A percentile compares a stretch with the other conserved stretches of the same genome.
Conservation (phyloP, 1,284 basidiomycete genomes). For the Moesziomyces antarcticus region DNA sequence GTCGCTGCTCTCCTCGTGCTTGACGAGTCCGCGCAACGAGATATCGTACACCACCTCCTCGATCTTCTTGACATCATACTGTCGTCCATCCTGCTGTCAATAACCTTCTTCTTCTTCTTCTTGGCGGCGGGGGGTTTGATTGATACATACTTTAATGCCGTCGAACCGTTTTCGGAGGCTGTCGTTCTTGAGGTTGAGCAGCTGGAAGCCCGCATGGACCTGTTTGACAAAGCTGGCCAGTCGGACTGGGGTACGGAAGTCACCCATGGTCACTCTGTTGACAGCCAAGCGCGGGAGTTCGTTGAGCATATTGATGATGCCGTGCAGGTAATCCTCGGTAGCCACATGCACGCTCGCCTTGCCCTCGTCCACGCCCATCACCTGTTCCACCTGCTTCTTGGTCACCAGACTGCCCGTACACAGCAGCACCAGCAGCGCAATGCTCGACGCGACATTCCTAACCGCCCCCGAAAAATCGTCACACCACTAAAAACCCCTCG, state of each 20-base stretch:
- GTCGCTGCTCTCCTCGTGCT: conserved; percentile 2
- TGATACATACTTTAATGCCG: conserved; percentile 55
- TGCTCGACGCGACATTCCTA: conserved; percentile 24
- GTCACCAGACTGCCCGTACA: conserved; percentile 44
- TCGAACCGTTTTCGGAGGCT: conserved; percentile 62
- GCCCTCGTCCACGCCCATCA: conserved; percentile 23
- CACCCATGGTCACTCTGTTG: conserved; percentile 53
- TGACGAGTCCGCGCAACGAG: conserved; percentile 50
- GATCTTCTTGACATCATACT: conserved; percentile 67
- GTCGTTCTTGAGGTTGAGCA: conserved; percentile 67
- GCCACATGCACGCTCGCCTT: conserved; percentile 30
- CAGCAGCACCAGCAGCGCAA: conserved; percentile 34
- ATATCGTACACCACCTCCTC: conserved; percentile 67
- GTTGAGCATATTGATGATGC: conserved; percentile 57
- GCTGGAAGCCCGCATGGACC: conserved; percentile 61
- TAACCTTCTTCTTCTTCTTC: not conserved
- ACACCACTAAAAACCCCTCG: conserved; percentile 10
- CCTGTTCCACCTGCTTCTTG: conserved; percentile 23
- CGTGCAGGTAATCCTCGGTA: conserved; percentile 64
- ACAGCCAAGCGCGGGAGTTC: conserved; percentile 55
- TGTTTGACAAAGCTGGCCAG: conserved; percentile 62
- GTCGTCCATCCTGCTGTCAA: not conserved
- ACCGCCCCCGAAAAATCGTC: conserved; percentile 35
- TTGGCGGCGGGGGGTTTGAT: not conserved
- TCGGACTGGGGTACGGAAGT: conserved; percentile 57